Base-by-base conservation (phyloP, 2,329 filamentous ascomycete species). In the Incumbomyces lentus region DNA sequence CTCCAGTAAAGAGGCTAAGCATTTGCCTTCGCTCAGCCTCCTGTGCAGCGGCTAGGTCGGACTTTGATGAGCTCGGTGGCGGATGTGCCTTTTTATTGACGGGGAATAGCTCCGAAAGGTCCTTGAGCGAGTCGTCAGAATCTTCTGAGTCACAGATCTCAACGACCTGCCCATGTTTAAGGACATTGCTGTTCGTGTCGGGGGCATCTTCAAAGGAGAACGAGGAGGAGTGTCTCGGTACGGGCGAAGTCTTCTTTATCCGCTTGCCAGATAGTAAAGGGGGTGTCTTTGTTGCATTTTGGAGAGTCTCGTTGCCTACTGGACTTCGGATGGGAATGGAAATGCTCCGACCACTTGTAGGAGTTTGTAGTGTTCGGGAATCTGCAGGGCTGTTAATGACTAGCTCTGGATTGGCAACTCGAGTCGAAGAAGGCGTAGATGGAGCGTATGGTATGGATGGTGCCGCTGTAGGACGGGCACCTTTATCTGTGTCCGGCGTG, bases 101-200 rank as follows among this genome's bases (percentile, higher is more conserved):
- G 16, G 57, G 55, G 13, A 74, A 58, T 1, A 82, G 61, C 36
- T 74, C 69, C 4, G 74, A 71, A 12, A 82, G 68, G 22, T 74
- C 71, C 49, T 74, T 73, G 16, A 78, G 58, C 0, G 81, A 82
- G 22, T 73, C 74, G 14, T 75, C 75, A n/a, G 84, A 82, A 8
- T 83, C 82, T 57, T 89, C 85, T 0, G 85, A 88, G 45, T 77
- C 81, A 38, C 72, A 73, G 34, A 89, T 68, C 19, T 49, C 56
- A 2, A 72, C 60, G 46, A 71, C 63, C 44, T 70, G 60, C 2
- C 76, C 76, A 55, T 73, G 67, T 48, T 68, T 83, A 46, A 82
- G 67, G 11, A 77, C 64, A 55, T 78, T 69, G 60, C 77, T 68
- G 49, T 70, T 66, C 40, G 56, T 58, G 34, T 48, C 54, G 22